A percentile compares a stretch with the other conserved stretches of the same genome.
phyloP scores from a whole-genome alignment of 495 filamentous ascomycete genomes.

The Clohesyomyces aquaticus region DNA sequence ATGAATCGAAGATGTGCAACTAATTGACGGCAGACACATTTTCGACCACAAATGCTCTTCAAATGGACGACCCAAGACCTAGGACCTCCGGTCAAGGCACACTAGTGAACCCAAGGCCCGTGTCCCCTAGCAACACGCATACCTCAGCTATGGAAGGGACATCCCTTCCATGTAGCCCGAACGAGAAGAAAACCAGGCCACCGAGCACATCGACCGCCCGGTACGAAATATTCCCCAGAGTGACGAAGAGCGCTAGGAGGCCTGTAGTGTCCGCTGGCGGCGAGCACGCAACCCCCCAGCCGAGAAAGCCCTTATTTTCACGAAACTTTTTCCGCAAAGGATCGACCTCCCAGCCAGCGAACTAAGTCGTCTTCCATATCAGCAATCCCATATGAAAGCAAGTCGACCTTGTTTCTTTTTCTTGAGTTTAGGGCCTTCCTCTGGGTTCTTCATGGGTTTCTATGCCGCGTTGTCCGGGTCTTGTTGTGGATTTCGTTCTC shows the following conservation, averaged over 20 bases:
- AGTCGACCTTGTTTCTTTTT: too few relatives aligned
- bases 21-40: background rate
- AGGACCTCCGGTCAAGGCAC: background rate
- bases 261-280: background rate
- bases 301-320: background rate
- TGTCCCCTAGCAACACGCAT: constrained; percentile 1
- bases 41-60: background rate
- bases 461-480: too few relatives aligned
- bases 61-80: too few relatives aligned
- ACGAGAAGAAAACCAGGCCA: background rate
- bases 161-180: background rate
- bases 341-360: too few relatives aligned
- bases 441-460: too few relatives aligned
- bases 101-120: background rate
- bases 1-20: background rate
- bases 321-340: background rate
- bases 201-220: constrained; percentile 14
- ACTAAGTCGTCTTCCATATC: too few relatives aligned
- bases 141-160: constrained; percentile 7
- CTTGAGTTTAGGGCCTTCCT: too few relatives aligned
- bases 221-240: constrained; percentile 10
- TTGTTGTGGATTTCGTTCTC: too few relatives aligned
- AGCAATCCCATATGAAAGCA: too few relatives aligned
- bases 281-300: background rate
- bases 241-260: background rate